Evolutionary conservation across 2,329 filamentous ascomycete species (phyloP).

Genomic region (Aspergillus tubingensis): DNA sequence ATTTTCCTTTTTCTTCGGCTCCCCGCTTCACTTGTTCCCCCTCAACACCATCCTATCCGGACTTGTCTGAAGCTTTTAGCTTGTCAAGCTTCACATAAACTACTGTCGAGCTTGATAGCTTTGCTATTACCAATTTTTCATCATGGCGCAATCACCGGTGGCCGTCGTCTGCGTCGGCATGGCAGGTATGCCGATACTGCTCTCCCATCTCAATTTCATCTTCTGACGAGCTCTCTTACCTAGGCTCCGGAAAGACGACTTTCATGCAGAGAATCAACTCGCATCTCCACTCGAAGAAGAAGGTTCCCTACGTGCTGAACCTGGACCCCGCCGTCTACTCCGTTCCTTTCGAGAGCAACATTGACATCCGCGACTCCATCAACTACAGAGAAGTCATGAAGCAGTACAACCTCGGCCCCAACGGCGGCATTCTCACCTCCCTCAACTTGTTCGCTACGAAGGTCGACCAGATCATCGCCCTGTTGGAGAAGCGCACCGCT

Average conservation of each 20-base stretch:
- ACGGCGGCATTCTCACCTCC: slow-evolving; percentile 93
- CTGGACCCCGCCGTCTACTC: slow-evolving; percentile 92
- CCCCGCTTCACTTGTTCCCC: slow-evolving; percentile 5
- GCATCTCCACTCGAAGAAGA: slow-evolving; percentile 77
- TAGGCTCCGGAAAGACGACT: slow-evolving; percentile 96
- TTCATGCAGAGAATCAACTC: slow-evolving; percentile 99
- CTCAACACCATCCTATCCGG: neutral
- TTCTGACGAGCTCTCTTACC: slow-evolving; percentile 7
- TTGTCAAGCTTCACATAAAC: neutral
- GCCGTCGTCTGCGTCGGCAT: slow-evolving; percentile 94
- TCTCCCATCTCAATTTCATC: slow-evolving; percentile 5
- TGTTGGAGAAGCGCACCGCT: slow-evolving; percentile 84
- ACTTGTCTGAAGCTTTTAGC: neutral
- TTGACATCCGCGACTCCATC: slow-evolving; percentile 97
- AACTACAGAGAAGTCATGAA: slow-evolving; percentile 99
- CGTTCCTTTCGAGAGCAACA: slow-evolving; percentile 94
- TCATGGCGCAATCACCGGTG: slow-evolving; percentile 61
- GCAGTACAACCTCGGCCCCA: slow-evolving; percentile 95
- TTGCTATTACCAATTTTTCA: slow-evolving; percentile 16
- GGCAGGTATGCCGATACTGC: slow-evolving; percentile 65
- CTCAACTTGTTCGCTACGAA: slow-evolving; percentile 97
- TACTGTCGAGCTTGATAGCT: neutral
- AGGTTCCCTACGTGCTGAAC: slow-evolving; percentile 92
- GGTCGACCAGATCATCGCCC: slow-evolving; percentile 86
- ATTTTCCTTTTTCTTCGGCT: slow-evolving; percentile 22